phyloP scores from a whole-genome alignment of 225 moss, liverwort and hornwort species.

The Anthoceros angustus region DNA sequence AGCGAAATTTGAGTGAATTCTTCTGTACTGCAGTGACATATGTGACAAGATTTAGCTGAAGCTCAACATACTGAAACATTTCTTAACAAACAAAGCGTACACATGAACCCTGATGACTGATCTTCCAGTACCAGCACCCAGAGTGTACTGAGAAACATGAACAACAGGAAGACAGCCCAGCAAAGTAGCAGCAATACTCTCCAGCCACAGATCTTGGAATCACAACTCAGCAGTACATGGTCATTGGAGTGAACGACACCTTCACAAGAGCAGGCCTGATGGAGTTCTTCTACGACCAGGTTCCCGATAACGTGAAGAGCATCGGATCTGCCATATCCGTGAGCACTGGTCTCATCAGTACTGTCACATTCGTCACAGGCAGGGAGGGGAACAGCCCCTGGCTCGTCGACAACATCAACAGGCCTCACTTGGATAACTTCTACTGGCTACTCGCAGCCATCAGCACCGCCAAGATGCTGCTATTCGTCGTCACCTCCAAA shows the following conservation, averaged over 20 bases:
- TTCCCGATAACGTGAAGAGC: conserved; percentile 58
- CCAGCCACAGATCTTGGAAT: too few species aligned
- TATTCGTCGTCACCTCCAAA: conserved; percentile 35
- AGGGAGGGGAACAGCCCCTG: conserved; percentile 30
- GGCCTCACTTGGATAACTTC: conserved; percentile 56
- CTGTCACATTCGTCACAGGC: conserved; percentile 34
- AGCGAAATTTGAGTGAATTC: neutral
- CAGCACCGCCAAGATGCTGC: conserved; percentile 35
- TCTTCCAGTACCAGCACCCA: too few species aligned
- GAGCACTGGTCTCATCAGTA: conserved; percentile 31
- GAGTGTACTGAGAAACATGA: too few species aligned
- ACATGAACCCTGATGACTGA: too few species aligned
- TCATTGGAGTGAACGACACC: conserved; percentile 20
- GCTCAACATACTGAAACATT: too few species aligned
- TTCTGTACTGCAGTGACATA: neutral
- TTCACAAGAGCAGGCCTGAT: conserved; percentile 8
- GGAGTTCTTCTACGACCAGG: conserved; percentile 86
- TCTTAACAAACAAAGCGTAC: too few species aligned
- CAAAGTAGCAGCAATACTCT: too few species aligned
- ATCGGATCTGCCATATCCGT: conserved; percentile 70
- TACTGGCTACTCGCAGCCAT: conserved; percentile 46
- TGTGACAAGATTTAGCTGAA: neutral
- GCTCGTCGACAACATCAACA: conserved; percentile 57
- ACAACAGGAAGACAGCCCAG: too few species aligned
- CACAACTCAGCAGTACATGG: conserved; percentile 24